phyloP scores from a whole-genome alignment of 441 rosid genomes.

The Croton laevigatus region DNA sequence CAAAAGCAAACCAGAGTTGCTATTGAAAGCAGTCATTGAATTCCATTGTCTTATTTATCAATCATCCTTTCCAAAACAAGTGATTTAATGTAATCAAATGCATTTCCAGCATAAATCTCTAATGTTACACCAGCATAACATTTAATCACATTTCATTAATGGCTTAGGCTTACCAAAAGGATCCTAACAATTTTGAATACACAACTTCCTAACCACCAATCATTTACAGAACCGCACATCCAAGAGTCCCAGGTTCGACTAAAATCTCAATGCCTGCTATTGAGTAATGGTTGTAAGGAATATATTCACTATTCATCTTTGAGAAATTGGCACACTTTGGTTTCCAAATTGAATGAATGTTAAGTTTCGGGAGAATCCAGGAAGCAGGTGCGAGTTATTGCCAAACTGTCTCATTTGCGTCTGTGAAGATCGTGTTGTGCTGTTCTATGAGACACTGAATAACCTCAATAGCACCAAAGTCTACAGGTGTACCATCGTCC shows the following conservation, averaged over 20 bases:
- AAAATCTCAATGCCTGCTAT: slow-evolving; percentile 1
- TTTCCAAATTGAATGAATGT: not conserved
- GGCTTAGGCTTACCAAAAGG: no score
- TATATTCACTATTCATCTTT: not conserved
- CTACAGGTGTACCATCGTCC: slow-evolving; percentile 70
- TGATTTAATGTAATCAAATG: no score
- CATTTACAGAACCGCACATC: slow-evolving; percentile 33
- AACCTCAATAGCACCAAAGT: slow-evolving; percentile 74
- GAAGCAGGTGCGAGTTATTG: slow-evolving; percentile 31
- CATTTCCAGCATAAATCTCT: no score
- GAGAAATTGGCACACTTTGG: not conserved
- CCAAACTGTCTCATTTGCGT: slow-evolving; percentile 75
- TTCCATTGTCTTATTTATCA: slow-evolving; percentile 9
- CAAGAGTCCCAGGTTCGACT: slow-evolving; percentile 3
- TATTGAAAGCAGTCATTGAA: not conserved
- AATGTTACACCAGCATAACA: no score
- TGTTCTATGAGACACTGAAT: slow-evolving; percentile 79
- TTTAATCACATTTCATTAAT: no score
- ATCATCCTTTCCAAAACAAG: slow-evolving; percentile 3
- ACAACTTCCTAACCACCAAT: slow-evolving; percentile 17
- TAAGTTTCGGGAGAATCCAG: not conserved
- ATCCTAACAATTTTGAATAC: not conserved
- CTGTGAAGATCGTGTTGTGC: slow-evolving; percentile 79
- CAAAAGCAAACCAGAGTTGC: slow-evolving; percentile 2
- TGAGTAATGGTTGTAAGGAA: slow-evolving; percentile 1